Conservation (phyloP, 257 asterid species). For the Solanum sejunctum region DNA sequence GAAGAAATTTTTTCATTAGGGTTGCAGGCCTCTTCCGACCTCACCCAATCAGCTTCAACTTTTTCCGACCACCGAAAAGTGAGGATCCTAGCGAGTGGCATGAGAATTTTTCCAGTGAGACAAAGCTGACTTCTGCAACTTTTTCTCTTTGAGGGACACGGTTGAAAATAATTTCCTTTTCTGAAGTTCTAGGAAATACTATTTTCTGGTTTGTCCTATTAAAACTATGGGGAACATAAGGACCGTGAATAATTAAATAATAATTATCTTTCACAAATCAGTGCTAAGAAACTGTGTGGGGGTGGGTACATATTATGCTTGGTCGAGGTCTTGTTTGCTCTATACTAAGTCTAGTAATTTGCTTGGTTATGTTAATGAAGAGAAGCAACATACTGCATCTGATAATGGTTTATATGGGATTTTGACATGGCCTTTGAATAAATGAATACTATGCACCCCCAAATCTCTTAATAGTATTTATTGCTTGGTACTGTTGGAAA, state of each 20-base stretch:
- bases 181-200: background rate
- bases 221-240: background rate
- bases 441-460: background rate
- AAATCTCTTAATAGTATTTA: background rate
- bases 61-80: background rate
- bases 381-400: background rate
- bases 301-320: background rate
- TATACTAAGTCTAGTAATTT: background rate
- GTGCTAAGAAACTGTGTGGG: background rate
- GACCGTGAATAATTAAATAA: background rate
- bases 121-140: background rate
- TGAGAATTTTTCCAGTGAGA: background rate
- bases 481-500: background rate
- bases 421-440: background rate
- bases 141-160: background rate
- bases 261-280: background rate
- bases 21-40: background rate
- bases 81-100: background rate
- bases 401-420: background rate
- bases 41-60: background rate
- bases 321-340: background rate
- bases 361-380: background rate
- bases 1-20: background rate
- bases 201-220: background rate
- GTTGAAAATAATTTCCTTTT: background rate